Evolutionary conservation across 352 stramenopile genomes (phyloP).

Genomic region (Paralagenidium karlingii): DNA sequence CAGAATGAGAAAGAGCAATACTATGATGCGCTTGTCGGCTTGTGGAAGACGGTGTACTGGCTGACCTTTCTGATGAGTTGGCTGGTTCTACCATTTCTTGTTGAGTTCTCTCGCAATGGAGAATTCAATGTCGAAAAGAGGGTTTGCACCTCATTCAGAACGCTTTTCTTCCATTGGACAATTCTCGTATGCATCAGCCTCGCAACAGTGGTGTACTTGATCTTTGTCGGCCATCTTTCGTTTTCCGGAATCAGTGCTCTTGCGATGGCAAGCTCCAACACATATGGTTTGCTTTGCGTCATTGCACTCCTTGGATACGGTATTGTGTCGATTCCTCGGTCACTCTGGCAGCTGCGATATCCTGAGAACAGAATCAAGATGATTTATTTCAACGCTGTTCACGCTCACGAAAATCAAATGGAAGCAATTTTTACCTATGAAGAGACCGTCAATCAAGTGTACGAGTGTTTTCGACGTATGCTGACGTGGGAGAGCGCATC

Average conservation of each 20-base stretch:
- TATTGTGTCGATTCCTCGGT: conserved; percentile 39
- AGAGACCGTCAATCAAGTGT: conserved; percentile 25
- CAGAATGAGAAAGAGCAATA: conserved; percentile 1
- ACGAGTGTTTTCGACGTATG: conserved; percentile 24
- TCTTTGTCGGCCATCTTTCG: conserved; percentile 45
- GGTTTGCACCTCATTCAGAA: conserved; percentile 17
- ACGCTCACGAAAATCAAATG: conserved; percentile 51
- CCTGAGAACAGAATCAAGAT: conserved; percentile 23
- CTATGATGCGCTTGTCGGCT: conserved; percentile 10
- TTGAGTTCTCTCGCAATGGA: conserved; percentile 45
- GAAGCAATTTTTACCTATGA: conserved; percentile 48
- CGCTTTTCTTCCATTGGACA: conserved; percentile 44
- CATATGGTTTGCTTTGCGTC: conserved; percentile 48
- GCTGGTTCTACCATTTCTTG: conserved; percentile 41
- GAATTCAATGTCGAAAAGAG: conserved; percentile 35
- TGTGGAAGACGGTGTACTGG: conserved; percentile 57
- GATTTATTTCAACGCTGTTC: conserved; percentile 37
- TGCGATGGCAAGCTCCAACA: conserved; percentile 47
- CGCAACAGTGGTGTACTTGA: conserved; percentile 29
- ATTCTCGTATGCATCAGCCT: conserved; percentile 14
- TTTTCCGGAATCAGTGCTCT: conserved; percentile 29
- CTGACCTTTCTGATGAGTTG: conserved; percentile 49
- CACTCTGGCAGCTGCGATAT: conserved; percentile 25
- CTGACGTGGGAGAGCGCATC: conserved; percentile 31
- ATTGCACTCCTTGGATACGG: conserved; percentile 49